phyloP scores from a whole-genome alignment of 2,329 filamentous ascomycete genomes.

The Incumbomyces delicatus region DNA sequence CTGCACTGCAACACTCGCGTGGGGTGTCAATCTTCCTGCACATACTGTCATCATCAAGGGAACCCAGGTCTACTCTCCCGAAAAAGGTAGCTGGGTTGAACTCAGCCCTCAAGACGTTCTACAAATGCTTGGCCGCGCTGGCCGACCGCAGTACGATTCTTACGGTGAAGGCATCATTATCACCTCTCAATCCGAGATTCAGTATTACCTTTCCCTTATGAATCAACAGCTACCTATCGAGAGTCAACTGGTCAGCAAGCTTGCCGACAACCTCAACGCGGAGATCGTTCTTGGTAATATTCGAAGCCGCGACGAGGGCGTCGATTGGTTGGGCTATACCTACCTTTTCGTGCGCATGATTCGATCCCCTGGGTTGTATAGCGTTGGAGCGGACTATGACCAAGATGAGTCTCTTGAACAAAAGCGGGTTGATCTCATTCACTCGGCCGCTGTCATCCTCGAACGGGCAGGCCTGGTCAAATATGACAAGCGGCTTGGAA shows the following conservation, averaged over 20 bases:
- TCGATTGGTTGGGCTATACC: conserved; percentile 98
- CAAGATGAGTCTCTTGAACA: conserved; percentile 86
- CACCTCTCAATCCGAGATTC: conserved; percentile 86
- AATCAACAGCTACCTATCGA: conserved; percentile 98
- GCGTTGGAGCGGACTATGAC: conserved; percentile 91
- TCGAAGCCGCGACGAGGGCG: conserved; percentile 81
- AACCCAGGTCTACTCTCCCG: conserved; percentile 93
- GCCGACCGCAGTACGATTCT: conserved; percentile 90
- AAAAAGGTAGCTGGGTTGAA: conserved; percentile 98
- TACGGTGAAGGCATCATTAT: conserved; percentile 99
- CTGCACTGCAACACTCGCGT: conserved; percentile 94
- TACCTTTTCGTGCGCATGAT: conserved; percentile 98
- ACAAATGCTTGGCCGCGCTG: conserved; percentile 96
- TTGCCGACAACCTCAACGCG: conserved; percentile 93
- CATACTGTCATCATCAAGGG: conserved; percentile 99
- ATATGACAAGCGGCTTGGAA: conserved; percentile 89
- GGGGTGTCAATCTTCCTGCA: conserved; percentile 96
- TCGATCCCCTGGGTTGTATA: conserved; percentile 85
- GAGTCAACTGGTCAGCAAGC: conserved; percentile 83
- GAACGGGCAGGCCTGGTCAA: conserved; percentile 84
- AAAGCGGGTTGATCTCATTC: conserved; percentile 92
- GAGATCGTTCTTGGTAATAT: conserved; percentile 93
- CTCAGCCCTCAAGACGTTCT: conserved; percentile 93
- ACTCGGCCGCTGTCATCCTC: conserved; percentile 79
- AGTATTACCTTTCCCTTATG: conserved; percentile 91